These are phyloP conservation scores for Pythium dissimile DNA, from an alignment of 352 stramenopile species.

Conservation along the genomic window DNA sequence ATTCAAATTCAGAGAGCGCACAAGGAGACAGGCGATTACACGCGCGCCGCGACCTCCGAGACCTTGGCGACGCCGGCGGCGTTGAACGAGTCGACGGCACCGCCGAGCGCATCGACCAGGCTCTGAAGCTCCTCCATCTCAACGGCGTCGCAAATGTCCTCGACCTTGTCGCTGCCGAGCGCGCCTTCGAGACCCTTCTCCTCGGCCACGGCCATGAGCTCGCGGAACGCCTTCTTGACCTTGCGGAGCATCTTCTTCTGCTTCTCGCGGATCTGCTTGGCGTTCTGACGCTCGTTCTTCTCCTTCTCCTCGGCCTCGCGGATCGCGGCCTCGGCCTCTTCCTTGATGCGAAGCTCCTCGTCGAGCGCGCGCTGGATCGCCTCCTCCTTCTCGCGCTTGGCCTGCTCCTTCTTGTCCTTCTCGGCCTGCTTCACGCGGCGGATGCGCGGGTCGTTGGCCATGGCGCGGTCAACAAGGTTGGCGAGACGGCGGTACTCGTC, in stretches of 20 bases:
- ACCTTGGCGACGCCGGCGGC: conserved; percentile 52
- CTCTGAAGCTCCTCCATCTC: conserved; percentile 67
- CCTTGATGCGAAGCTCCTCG: conserved; percentile 57
- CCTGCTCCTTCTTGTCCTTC: conserved; percentile 79
- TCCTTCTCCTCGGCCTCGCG: conserved; percentile 62
- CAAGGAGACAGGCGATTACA: no score
- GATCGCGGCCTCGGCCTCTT: conserved; percentile 44
- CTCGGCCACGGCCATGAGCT: conserved; percentile 63
- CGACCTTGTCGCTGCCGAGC: conserved; percentile 70
- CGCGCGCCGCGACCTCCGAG: conserved; percentile 26
- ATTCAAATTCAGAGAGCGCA: no score
- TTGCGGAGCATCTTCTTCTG: conserved; percentile 83
- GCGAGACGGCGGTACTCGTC: conserved; percentile 81
- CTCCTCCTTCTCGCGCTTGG: conserved; percentile 75
- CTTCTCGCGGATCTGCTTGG: conserved; percentile 79
- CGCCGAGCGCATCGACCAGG: conserved; percentile 61
- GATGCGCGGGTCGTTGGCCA: conserved; percentile 72
- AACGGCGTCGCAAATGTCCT: conserved; percentile 68
- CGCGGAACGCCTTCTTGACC: conserved; percentile 83
- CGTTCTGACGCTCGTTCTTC: conserved; percentile 64
- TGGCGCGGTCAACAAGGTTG: conserved; percentile 74
- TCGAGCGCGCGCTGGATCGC: conserved; percentile 63
- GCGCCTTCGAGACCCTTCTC: conserved; percentile 53
- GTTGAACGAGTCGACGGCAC: conserved; percentile 46
- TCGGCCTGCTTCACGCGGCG: conserved; percentile 79